Evolutionary conservation across 2,329 filamentous ascomycete genomes (phyloP), one percentile per base, ranked within the genome.

Genomic region (Fusarium tricinctum): DNA sequence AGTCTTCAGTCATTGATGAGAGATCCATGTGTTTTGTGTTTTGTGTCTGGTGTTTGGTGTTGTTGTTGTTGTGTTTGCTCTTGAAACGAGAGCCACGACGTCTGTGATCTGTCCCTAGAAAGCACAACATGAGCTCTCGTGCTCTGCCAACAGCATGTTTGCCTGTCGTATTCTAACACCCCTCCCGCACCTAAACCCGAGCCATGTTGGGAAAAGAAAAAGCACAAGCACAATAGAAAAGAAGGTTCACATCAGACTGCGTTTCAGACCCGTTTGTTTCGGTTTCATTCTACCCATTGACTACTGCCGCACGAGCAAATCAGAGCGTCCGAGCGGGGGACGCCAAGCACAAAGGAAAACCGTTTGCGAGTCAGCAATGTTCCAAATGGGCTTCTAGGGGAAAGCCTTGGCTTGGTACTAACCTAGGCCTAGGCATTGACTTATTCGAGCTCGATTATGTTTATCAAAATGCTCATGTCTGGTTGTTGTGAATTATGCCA

Each of bases 251-350:
- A 55, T 65, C 42, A 69, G 66, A 53, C 62, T 35, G 42, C 35
- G 66, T 69, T 69, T 69, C 66, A 69, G 66, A 68, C 52, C 46
- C 46, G 52, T 69, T 55, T 69, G 58, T 69, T 70, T 69, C 46
- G 63, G 66, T 63, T 69, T 66, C 62, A 58, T 63, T 69, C 55
- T 40, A 43, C 43, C 38, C 50, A 45, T 44, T 45, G 51, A 64
- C 44, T 23, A n/a, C 17, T n/a, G 17, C 17, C 17, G 15, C 30
- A 58, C 30, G 38, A 39, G 28, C 59, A 46, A 64, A 64, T 64
- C 40, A 51, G 47, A 64, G 59, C 22, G 22, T 52, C 13, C 2
- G 58, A 44, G 57, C 52, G 50, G 55, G 60, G 44, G 28, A 51
- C 59, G 40, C 61, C 59, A 64, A 52, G 45, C 10, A 13, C 12